Base-by-base conservation (phyloP, 2,329 filamentous ascomycete genomes). In the Botrytis fragariae region DNA sequence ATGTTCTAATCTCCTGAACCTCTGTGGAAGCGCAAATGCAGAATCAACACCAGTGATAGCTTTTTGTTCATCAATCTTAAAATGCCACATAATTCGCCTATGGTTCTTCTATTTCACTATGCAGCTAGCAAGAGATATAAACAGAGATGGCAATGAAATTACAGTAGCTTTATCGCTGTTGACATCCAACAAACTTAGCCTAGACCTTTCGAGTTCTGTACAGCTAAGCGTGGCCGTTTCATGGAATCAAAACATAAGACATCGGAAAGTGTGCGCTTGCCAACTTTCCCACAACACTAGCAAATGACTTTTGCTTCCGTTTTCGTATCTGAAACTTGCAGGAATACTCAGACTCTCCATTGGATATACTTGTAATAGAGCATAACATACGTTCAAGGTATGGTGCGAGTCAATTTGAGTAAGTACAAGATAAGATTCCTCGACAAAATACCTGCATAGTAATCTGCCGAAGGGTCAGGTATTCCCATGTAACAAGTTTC, bases 41-140 rank as follows among this genome's bases (percentile, higher is more conserved):
- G 16, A 29, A 54, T 29, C 6, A 16, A 6, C 7, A 54, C 6
- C 6, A 29, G 51, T 29, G 51, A 29, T 29, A 29, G n/a, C 51
- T 18, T 29, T 16, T 29, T 54, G 25, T 16, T n/a, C 51, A 29
- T 14, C 14, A 29, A 29, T 29, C n/a, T 18, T 29, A 29, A 18
- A 16, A 29, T 82, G 12, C 84, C 84, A 1, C 84, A 68, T 3
- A 54, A 14, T 54, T 54, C 51, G 51, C n/a, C 51, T 29, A 29
- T 29, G 51, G 51, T n/a, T 54, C 51, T 18, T 4, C n/a, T 57
- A 9, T 9, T 57, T 65, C 8, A 51, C 32, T n/a, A 48, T 37
- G 35, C 14, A 39, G 20, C 44, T 10, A 32, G 42, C 35, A 44
- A 48, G 20, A 16, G 60, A 51, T 25, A n/a, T 12, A 29, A 1